These are phyloP conservation scores for Neonectria magnoliae DNA, from an alignment of 2,329 filamentous ascomycete genomes.

Conservation along the genomic window DNA sequence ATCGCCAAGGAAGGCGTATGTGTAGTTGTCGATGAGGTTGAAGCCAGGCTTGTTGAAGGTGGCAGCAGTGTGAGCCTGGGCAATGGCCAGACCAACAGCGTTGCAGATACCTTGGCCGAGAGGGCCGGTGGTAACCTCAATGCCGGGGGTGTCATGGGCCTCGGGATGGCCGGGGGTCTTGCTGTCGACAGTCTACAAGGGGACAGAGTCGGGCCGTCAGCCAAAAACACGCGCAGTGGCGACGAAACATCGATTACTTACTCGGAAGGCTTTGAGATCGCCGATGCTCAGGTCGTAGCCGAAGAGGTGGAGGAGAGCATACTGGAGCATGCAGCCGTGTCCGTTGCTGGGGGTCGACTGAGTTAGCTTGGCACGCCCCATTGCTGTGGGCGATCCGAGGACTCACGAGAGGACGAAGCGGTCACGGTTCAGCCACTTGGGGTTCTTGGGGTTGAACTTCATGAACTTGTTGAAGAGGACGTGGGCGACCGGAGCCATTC, in stretches of 20 bases:
- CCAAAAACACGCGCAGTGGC: not conserved
- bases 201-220: conserved; percentile 23
- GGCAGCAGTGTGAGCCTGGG: conserved; percentile 89
- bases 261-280: conserved; percentile 95
- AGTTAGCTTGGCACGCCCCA: conserved; percentile 27
- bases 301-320: conserved; percentile 96
- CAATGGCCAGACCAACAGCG: conserved; percentile 97
- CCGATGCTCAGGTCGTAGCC: conserved; percentile 88
- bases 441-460: conserved; percentile 99
- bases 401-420: conserved; percentile 99
- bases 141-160: conserved; percentile 92
- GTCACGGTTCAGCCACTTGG: conserved; percentile 95
- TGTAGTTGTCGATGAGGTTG: conserved; percentile 94
- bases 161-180: conserved; percentile 97
- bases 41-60: conserved; percentile 97
- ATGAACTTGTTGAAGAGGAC: conserved; percentile 99
- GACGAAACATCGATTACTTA: conserved; percentile 60
- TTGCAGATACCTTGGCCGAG: conserved; percentile 98
- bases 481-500: conserved; percentile 93
- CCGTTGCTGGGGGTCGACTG: conserved; percentile 75
- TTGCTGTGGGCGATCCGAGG: conserved; percentile 1
- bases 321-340: conserved; percentile 99
- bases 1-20: conserved; percentile 96
- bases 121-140: conserved; percentile 98
- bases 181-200: conserved; percentile 62